These are phyloP conservation scores for Albizia julibrissin DNA, from an alignment of 306 rosid genomes.

Conservation along the genomic window DNA sequence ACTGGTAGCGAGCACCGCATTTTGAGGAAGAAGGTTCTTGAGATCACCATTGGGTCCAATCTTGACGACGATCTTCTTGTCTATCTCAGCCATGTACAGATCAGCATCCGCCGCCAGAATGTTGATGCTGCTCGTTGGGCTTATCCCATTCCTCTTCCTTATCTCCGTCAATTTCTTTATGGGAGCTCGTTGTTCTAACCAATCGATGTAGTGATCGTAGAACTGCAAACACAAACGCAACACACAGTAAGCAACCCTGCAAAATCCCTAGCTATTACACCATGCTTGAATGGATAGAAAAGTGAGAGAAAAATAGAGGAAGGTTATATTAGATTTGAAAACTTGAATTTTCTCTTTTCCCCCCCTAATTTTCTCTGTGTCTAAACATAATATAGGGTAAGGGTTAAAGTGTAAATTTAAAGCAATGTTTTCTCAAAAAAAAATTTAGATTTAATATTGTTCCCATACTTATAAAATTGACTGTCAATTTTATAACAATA, in stretches of 20 bases:
- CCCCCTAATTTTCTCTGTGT: no score
- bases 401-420: no score
- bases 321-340: no score
- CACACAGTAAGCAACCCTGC: not conserved
- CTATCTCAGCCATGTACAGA: slow-evolving; percentile 62
- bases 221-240: slow-evolving; percentile 43
- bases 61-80: slow-evolving; percentile 58
- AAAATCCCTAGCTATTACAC: not conserved
- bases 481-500: no score
- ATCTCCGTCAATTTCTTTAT: slow-evolving; percentile 44
- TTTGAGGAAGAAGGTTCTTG: slow-evolving; percentile 60
- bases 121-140: slow-evolving; percentile 45
- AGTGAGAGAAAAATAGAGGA: no score
- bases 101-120: slow-evolving; percentile 61
- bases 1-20: slow-evolving; percentile 41
- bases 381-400: no score
- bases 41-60: slow-evolving; percentile 55
- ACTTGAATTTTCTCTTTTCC: no score
- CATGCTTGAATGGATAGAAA: no score
- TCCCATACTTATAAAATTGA: no score
- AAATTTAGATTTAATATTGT: no score
- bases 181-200: slow-evolving; percentile 49
- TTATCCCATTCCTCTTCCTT: slow-evolving; percentile 60
- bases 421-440: no score
- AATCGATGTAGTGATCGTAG: slow-evolving; percentile 64